phyloP scores from a whole-genome alignment of 768 basidiomycete genomes.

The Boletus rex-veris region DNA sequence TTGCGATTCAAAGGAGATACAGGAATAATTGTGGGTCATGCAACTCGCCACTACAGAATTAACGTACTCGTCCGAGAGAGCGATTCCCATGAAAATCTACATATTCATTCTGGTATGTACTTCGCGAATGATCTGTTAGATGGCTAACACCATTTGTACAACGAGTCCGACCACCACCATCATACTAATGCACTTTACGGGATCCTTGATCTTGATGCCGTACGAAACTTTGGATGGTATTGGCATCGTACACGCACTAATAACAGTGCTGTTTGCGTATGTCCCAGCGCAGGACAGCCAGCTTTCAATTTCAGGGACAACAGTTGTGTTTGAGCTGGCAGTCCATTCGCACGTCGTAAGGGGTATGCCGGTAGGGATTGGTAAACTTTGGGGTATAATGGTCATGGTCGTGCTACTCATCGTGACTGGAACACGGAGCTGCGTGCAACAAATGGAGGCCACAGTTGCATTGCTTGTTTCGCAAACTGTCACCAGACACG shows the following conservation, averaged over 20 bases:
- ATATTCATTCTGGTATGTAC: too few species aligned
- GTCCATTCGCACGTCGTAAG: neutral
- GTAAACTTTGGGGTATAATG: neutral
- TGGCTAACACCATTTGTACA: neutral
- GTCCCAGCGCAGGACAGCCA: neutral
- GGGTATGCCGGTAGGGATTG: neutral
- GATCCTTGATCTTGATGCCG: neutral
- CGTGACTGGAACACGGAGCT: neutral
- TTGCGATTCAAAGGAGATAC: too few species aligned
- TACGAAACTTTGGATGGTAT: neutral
- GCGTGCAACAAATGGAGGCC: conserved; percentile 2
- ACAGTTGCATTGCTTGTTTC: conserved; percentile 6
- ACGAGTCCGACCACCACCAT: neutral
- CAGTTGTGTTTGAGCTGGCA: neutral
- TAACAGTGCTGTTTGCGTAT: neutral
- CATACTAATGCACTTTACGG: neutral
- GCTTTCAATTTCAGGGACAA: neutral
- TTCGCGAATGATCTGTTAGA: too few species aligned
- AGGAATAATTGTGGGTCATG: too few species aligned
- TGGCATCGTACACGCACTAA: neutral
- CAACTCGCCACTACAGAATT: too few species aligned
- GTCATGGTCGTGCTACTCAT: neutral
- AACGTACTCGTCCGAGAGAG: too few species aligned
- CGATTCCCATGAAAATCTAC: too few species aligned
- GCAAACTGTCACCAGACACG: neutral